Conservation (phyloP, 2,329 filamentous ascomycete species). For the Botrytis hyacinthi region DNA sequence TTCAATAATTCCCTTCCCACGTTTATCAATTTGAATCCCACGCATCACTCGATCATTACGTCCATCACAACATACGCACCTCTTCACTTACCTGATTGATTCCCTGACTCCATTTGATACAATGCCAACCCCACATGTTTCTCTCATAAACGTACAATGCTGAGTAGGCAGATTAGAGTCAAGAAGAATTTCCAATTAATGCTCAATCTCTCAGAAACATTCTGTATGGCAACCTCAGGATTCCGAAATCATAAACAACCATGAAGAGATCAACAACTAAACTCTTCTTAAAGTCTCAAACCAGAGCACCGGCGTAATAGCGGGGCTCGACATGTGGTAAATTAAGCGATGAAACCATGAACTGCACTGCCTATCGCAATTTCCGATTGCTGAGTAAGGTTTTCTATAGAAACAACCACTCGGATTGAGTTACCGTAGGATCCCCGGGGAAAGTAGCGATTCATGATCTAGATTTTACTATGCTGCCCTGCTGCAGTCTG, state of each 20-base stretch:
- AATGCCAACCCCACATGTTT: background rate
- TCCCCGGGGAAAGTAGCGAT: background rate
- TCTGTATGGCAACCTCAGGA: background rate
- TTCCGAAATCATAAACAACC: background rate
- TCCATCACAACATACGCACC: background rate
- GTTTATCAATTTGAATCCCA: background rate
- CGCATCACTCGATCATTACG: background rate
- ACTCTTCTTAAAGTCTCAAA: background rate
- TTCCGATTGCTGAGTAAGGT: background rate
- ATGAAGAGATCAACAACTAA: slow-evolving; percentile 4
- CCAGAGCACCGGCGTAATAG: background rate
- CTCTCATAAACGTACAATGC: background rate
- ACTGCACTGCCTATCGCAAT: background rate
- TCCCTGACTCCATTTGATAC: background rate
- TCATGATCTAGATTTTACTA: slow-evolving; percentile 6
- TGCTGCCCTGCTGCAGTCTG: background rate
- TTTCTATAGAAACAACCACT: background rate
- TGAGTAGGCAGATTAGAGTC: background rate
- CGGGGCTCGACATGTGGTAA: background rate
- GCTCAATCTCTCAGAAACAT: background rate
- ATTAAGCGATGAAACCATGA: background rate
- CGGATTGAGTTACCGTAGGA: background rate
- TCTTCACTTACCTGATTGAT: background rate
- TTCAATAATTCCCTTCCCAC: background rate
- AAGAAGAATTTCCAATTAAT: background rate